Base-by-base conservation (phyloP, 2,329 filamentous ascomycete genomes). In the Thermomyces lanuginosus region DNA sequence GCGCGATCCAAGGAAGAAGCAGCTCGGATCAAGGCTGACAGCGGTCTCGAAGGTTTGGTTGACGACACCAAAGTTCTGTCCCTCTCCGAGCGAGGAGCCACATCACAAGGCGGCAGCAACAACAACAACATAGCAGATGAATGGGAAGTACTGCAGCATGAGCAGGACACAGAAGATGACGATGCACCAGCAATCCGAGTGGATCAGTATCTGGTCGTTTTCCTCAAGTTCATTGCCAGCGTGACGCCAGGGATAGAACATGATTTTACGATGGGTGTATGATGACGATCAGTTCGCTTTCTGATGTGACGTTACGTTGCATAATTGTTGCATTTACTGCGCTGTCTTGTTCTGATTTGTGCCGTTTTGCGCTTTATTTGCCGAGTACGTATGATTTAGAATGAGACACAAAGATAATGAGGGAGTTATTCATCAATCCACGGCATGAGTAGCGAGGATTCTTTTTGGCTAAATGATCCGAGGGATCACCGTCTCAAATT, bases 171-270 rank as follows among this genome's bases (percentile, higher is more conserved):
- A 27, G 55, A 59, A 24, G 57, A 52, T 20, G 44, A 60, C 12
- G 50, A 60, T 30, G 51, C 57, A 30, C 43, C 51, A 27, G 60
- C 60, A 6, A 63, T 63, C 31, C 45, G 60, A 7, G 60, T 63
- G 19, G 60, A 63, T 40, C 60, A 63, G 43, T 63, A 63, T 42
- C 37, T 63, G 33, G 59, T 63, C 24, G 60, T 63, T 9, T 63
- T 63, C 39, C 40, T 63, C 34, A 63, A 63, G 66, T 81, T 81
- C 53, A 80, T 81, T 61, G 74, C 76, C 17, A 89, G 76, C 43
- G 89, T 98, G 22, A 95, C 86, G 9, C 89, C 89, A 4, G 84
- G 84, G 24, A 95, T 98, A 53, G 86, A 95, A 57, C 82, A 93
- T 53, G 86, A 95, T 51, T 93, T 91, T 52, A 95, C 86, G 1